Evolutionary conservation across 768 basidiomycete species (phyloP).

Genomic region (Lentinula detonsa): DNA sequence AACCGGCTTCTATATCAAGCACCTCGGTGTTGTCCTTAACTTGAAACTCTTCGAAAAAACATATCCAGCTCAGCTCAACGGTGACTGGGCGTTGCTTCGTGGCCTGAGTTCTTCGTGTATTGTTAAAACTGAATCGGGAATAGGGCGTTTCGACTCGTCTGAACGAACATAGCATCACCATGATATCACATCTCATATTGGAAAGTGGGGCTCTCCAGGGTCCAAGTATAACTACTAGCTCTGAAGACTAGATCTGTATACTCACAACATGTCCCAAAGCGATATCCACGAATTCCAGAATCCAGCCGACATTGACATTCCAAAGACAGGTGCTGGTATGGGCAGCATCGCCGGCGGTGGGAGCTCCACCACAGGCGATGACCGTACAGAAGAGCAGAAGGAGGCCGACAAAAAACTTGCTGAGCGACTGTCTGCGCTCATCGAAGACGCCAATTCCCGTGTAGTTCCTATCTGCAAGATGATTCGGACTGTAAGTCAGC

Average conservation of each 20-base stretch:
- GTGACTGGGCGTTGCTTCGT: too few relatives aligned
- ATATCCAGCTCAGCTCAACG: too few relatives aligned
- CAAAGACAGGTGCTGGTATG: not conserved
- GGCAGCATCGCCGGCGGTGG: not conserved
- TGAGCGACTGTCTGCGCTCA: constrained; percentile 25
- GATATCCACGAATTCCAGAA: constrained; percentile 1
- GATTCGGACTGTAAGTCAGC: constrained; percentile 29
- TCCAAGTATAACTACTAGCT: not conserved
- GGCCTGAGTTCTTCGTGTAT: too few relatives aligned
- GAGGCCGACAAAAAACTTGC: constrained; percentile 23
- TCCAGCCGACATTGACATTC: not conserved
- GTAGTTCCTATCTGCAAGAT: constrained; percentile 25
- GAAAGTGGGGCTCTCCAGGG: not conserved
- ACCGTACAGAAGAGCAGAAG: constrained; percentile 17
- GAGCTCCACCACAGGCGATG: constrained; percentile 6
- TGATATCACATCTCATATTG: not conserved
- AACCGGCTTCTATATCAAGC: too few relatives aligned
- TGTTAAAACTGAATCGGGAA: too few relatives aligned
- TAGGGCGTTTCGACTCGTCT: not conserved
- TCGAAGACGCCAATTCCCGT: constrained; percentile 27
- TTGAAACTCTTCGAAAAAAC: too few relatives aligned
- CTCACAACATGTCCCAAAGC: constrained; percentile 3
- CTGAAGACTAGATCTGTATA: not conserved
- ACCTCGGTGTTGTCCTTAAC: too few relatives aligned
- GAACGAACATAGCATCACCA: not conserved